These are phyloP conservation scores for Mucor ambiguus DNA, from an alignment of 371 early-diverging fungal species.

Conservation along the genomic window DNA sequence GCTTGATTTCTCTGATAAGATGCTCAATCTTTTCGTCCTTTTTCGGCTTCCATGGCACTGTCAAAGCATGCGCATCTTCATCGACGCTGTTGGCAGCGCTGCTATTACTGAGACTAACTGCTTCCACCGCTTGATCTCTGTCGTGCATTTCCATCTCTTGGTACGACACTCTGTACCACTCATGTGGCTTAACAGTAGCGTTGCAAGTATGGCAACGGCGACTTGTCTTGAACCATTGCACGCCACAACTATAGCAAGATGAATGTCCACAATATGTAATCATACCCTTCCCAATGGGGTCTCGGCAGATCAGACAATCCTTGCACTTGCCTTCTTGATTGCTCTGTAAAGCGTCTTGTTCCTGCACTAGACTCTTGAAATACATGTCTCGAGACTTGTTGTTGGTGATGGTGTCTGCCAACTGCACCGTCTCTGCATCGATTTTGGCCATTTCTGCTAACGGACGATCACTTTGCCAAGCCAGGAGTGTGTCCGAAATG, in stretches of 20 bases:
- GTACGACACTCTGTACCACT: slow-evolving; percentile 37
- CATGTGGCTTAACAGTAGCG: slow-evolving; percentile 15
- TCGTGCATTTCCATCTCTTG: slow-evolving; percentile 9
- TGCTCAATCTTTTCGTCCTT: background rate
- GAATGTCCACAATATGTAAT: slow-evolving; percentile 59
- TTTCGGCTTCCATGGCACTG: background rate
- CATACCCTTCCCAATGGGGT: slow-evolving; percentile 49
- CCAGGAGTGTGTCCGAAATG: slow-evolving; percentile 51
- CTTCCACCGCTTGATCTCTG: background rate
- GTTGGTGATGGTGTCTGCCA: slow-evolving; percentile 28
- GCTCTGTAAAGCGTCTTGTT: slow-evolving; percentile 14
- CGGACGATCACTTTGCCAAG: slow-evolving; percentile 34
- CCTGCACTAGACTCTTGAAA: slow-evolving; percentile 40
- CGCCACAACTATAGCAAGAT: slow-evolving; percentile 37
- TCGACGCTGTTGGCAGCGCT: background rate
- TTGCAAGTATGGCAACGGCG: slow-evolving; percentile 41
- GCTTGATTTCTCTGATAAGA: slow-evolving; percentile 13
- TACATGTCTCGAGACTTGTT: slow-evolving; percentile 43
- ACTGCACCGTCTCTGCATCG: slow-evolving; percentile 26
- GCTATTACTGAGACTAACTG: background rate
- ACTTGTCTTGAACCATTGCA: slow-evolving; percentile 30
- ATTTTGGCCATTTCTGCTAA: slow-evolving; percentile 28
- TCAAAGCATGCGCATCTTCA: background rate
- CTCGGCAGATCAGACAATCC: slow-evolving; percentile 63
- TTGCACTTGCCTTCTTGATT: slow-evolving; percentile 15